Evolutionary conservation across 768 basidiomycete species (phyloP), one percentile per base, ranked within the genome.

Genomic region (Termitomyces sp.): DNA sequence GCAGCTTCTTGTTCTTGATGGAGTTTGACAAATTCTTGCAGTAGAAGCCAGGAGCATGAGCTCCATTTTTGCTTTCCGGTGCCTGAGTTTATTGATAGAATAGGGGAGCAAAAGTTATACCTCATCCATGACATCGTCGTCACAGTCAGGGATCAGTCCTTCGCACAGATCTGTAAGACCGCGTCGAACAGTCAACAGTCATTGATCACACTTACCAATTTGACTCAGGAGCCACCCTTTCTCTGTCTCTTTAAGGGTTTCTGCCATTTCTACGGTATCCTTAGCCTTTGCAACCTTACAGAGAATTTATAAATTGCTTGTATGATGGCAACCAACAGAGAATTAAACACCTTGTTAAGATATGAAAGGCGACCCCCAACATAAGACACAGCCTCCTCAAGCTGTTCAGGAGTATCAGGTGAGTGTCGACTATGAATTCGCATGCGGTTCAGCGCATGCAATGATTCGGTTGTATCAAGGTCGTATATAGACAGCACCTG

Each of bases 91-190:
- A 5, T 9, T 40, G 1, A 28, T 35, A 10, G 48, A 57, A n/a
- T 5, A 12, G 62, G 53, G n/a, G 7, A 28, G 4, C 12, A 43
- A 41, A 46, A 36, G 49, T 69, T 76, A 62, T 64, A 89, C 89
- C 79, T 93, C 93, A 71, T 94, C 93, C 92, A 91, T 91, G 58
- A 91, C 85, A 67, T 91, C 88, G 72, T 91, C 89, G 69, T 93
- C 91, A 67, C 84, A 87, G 67, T 91, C 91, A 8, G 83, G 82
- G 59, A 94, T 93, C 50, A 93, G 76, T 3, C 78, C 81, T 82
- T 46, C 5, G 46, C 32, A 50, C 13, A 50, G 18, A 38, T 18
- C 28, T 47, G 36, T 13, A 38, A 49, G 54, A 48, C 33, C 14
- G 55, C 44, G 8, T 26, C 35, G 30, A 36, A 23, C n/a, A 38